Evolutionary conservation across 1,284 basidiomycete species (phyloP).

Genomic region (Xerocomus amazonicus): DNA sequence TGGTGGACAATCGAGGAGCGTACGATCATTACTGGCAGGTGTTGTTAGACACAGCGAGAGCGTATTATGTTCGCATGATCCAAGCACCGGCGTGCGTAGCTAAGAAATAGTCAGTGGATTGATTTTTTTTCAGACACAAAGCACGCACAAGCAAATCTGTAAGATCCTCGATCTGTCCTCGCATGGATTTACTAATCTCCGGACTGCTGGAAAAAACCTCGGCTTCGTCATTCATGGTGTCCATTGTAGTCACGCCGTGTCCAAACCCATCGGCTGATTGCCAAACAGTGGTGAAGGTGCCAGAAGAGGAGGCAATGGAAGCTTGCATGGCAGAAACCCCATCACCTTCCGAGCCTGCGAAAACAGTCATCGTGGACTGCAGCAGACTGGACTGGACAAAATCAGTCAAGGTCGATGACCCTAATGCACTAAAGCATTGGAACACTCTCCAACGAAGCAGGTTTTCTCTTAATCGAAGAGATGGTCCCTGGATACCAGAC

Average conservation of each 20-base stretch:
- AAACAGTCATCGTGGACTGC: constrained; percentile 80
- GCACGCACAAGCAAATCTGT: constrained; percentile 68
- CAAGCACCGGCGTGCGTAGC: constrained; percentile 78
- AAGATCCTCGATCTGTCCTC: constrained; percentile 69
- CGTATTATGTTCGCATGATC: constrained; percentile 85
- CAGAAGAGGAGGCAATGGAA: constrained; percentile 85
- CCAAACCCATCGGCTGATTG: constrained; percentile 85
- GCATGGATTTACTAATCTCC: constrained; percentile 30
- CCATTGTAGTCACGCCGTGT: constrained; percentile 83
- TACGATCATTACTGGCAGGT: constrained; percentile 41
- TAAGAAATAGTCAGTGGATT: constrained; percentile 32
- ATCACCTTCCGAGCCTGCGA: constrained; percentile 82
- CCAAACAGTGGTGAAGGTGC: constrained; percentile 86
- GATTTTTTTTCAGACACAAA: constrained; percentile 2
- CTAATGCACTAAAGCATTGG: constrained; percentile 86
- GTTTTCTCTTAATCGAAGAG: constrained; percentile 78
- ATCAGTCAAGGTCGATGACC: constrained; percentile 77
- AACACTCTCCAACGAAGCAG: constrained; percentile 82
- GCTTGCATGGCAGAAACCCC: constrained; percentile 80
- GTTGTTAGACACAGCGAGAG: constrained; percentile 66
- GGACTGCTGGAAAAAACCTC: constrained; percentile 29
- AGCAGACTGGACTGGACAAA: constrained; percentile 77
- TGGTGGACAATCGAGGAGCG: constrained; percentile 64
- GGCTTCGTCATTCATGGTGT: constrained; percentile 44
- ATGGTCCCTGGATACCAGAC: constrained; percentile 46